These are phyloP conservation scores for Syzygium syzygioides DNA, from an alignment of 441 rosid genomes.

Conservation along the genomic window DNA sequence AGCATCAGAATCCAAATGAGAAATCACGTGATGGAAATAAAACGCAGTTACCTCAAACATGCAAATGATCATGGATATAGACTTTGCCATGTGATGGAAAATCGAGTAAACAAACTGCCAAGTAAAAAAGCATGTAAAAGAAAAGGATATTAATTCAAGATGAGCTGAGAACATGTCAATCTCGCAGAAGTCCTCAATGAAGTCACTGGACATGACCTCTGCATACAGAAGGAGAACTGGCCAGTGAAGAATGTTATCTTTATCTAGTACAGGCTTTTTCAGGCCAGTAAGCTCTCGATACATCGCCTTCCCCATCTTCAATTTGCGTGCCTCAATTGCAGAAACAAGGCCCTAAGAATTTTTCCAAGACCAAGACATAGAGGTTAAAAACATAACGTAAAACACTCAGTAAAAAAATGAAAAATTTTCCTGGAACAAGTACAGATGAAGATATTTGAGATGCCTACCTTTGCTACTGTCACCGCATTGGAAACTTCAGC, in stretches of 20 bases:
- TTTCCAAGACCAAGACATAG: slow-evolving; percentile 1
- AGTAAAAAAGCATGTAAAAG: background rate
- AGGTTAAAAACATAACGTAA: background rate
- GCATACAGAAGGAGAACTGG: slow-evolving; percentile 86
- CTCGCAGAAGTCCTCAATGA: slow-evolving; percentile 86
- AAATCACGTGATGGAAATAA: background rate
- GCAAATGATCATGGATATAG: background rate
- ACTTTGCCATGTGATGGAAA: background rate
- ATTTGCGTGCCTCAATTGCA: slow-evolving; percentile 57
- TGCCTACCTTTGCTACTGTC: slow-evolving; percentile 59
- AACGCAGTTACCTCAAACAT: background rate
- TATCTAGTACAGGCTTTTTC: slow-evolving; percentile 71
- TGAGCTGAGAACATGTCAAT: slow-evolving; percentile 74
- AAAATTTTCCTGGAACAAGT: background rate
- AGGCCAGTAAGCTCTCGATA: slow-evolving; percentile 71
- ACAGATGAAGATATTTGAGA: background rate
- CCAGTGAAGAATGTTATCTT: slow-evolving; percentile 75
- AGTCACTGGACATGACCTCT: slow-evolving; percentile 91
- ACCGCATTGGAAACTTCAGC: slow-evolving; percentile 56
- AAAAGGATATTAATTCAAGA: slow-evolving; percentile 84
- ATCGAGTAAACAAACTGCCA: background rate
- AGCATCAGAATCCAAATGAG: background rate
- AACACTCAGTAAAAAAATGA: background rate
- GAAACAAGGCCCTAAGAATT: slow-evolving; percentile 51
- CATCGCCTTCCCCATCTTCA: slow-evolving; percentile 76